phyloP scores from a whole-genome alignment of 768 basidiomycete species.

The Termitomyces sp. region DNA sequence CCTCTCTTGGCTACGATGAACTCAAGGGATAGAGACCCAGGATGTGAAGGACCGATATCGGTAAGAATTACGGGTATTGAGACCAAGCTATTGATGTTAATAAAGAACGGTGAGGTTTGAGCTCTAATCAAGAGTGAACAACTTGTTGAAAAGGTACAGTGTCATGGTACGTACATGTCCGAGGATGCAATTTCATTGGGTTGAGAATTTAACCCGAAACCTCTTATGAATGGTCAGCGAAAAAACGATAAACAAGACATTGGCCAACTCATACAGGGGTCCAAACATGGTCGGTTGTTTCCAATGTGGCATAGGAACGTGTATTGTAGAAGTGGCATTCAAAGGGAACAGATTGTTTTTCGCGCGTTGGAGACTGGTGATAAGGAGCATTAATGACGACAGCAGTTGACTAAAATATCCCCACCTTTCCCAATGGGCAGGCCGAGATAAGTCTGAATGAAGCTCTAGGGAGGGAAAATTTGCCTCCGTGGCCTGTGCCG shows the following conservation, averaged over 20 bases:
- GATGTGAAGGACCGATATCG: constrained; percentile 27
- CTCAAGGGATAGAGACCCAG: constrained; percentile 28
- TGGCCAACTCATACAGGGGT: constrained; percentile 32
- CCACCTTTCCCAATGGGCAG: constrained; percentile 21
- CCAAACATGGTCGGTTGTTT: constrained; percentile 61
- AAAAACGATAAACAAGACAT: neutral
- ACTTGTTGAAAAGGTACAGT: neutral
- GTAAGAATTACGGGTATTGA: constrained; percentile 44
- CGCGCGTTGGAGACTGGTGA: constrained; percentile 31
- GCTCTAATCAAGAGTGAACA: constrained; percentile 14
- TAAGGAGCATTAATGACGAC: constrained; percentile 3
- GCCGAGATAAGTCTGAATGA: constrained; percentile 4
- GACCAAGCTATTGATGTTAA: constrained; percentile 46
- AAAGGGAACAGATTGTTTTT: constrained; percentile 46
- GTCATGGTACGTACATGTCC: constrained; percentile 22
- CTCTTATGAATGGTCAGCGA: constrained; percentile 17
- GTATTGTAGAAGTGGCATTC: constrained; percentile 10
- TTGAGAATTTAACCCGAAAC: constrained; percentile 25
- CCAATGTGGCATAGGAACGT: constrained; percentile 25
- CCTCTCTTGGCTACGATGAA: constrained; percentile 31
- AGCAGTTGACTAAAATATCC: neutral
- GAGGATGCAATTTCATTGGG: constrained; percentile 3
- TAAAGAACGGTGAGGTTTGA: constrained; percentile 29
- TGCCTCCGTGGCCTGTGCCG: neutral
- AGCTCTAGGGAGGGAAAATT: neutral